phyloP scores from a whole-genome alignment of 768 basidiomycete species.

The Naganishia randhawae region DNA sequence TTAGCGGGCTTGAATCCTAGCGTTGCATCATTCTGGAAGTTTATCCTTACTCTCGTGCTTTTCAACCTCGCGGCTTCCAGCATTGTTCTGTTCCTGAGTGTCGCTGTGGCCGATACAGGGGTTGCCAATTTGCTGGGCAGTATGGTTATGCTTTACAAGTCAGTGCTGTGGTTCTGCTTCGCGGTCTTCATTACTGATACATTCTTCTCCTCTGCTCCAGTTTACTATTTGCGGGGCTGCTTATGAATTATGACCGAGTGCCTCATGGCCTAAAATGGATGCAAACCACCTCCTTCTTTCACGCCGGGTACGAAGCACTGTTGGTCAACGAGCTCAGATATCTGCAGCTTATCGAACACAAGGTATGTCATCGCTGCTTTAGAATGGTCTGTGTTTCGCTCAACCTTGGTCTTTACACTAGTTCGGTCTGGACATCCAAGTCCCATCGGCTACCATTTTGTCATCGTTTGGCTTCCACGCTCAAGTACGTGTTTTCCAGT shows the following conservation, averaged over 20 bases:
- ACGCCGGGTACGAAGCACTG: slow-evolving; percentile 94
- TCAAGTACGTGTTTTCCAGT: slow-evolving; percentile 54
- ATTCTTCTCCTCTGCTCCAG: slow-evolving; percentile 53
- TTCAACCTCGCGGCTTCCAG: slow-evolving; percentile 96
- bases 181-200: background rate
- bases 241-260: slow-evolving; percentile 89
- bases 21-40: slow-evolving; percentile 92
- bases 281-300: slow-evolving; percentile 92
- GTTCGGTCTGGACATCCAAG: slow-evolving; percentile 95
- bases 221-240: slow-evolving; percentile 86
- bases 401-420: slow-evolving; percentile 46
- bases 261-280: slow-evolving; percentile 72
- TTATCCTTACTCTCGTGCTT: slow-evolving; percentile 87
- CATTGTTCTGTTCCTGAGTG: slow-evolving; percentile 83
- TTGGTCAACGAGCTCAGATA: slow-evolving; percentile 97
- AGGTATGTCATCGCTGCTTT: slow-evolving; percentile 56
- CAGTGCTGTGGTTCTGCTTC: slow-evolving; percentile 48
- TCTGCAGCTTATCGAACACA: slow-evolving; percentile 83
- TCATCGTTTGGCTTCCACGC: slow-evolving; percentile 89
- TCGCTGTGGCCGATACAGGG: slow-evolving; percentile 77
- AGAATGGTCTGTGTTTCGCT: background rate
- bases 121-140: slow-evolving; percentile 93
- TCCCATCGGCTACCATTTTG: slow-evolving; percentile 91
- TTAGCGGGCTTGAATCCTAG: slow-evolving; percentile 91
- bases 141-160: slow-evolving; percentile 98